phyloP scores from a whole-genome alignment of 768 basidiomycete species.

The Suillus alpinus region DNA sequence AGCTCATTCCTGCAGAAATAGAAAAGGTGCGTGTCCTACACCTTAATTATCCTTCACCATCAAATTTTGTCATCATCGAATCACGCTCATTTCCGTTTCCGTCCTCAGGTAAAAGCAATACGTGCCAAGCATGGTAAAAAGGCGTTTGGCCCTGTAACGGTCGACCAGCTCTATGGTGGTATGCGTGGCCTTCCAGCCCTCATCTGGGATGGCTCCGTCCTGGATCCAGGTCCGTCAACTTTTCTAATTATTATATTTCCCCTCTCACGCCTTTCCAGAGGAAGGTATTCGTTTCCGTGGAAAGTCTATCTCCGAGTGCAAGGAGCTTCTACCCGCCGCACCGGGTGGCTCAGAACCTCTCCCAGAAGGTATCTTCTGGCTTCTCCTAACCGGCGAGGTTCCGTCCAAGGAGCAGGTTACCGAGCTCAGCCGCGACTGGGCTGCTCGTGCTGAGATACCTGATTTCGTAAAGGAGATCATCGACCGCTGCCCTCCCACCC shows the following conservation, averaged over 20 bases:
- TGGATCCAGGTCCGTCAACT: constrained; percentile 72
- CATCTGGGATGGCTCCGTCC: constrained; percentile 98
- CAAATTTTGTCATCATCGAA: constrained; percentile 1
- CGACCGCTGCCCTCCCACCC: constrained; percentile 87
- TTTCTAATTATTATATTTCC: neutral
- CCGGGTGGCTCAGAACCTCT: constrained; percentile 86
- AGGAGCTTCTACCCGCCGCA: constrained; percentile 85
- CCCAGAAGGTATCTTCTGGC: constrained; percentile 94
- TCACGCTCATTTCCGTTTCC: neutral
- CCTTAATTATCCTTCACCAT: neutral
- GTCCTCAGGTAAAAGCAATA: constrained; percentile 74
- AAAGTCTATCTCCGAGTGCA: constrained; percentile 89
- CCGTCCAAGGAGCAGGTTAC: constrained; percentile 88
- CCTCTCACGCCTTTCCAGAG: constrained; percentile 41
- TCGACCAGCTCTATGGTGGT: constrained; percentile 90
- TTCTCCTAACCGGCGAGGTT: constrained; percentile 91
- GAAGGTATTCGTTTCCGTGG: constrained; percentile 99
- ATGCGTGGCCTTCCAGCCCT: constrained; percentile 90
- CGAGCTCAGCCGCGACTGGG: constrained; percentile 91
- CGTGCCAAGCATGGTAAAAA: constrained; percentile 89
- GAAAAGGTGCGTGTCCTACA: constrained; percentile 30
- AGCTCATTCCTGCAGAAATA: constrained; percentile 86
- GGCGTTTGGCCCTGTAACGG: constrained; percentile 85
- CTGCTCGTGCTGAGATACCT: constrained; percentile 85
- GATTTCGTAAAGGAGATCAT: constrained; percentile 96